Conservation (phyloP, 768 basidiomycete species). For the Dioszegia hungarica region DNA sequence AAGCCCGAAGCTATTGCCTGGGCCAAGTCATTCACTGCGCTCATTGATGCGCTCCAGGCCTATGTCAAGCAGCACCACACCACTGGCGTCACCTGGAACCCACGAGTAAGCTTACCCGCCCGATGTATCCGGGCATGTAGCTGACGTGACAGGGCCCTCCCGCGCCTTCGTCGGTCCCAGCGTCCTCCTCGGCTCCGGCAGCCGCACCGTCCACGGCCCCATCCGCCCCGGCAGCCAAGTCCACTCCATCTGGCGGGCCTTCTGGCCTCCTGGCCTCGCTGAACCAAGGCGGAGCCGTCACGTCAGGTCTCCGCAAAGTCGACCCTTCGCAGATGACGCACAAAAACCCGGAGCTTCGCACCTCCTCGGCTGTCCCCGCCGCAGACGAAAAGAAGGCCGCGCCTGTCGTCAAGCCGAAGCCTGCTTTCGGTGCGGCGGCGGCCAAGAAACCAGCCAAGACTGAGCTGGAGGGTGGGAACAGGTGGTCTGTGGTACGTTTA, state of each 20-base stretch:
- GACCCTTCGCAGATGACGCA: constrained; percentile 97
- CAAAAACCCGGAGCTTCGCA: constrained; percentile 86
- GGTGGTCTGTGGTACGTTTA: constrained; percentile 80
- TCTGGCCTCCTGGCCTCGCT: constrained; percentile 80
- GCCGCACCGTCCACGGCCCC: constrained; percentile 50
- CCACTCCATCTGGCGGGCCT: constrained; percentile 53
- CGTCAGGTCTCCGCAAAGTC: constrained; percentile 85
- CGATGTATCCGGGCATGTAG: not conserved
- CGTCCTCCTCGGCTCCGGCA: constrained; percentile 29
- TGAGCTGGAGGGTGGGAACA: constrained; percentile 73
- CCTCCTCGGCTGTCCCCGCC: constrained; percentile 54
- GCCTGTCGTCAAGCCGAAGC: constrained; percentile 63
- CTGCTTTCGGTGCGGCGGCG: constrained; percentile 54
- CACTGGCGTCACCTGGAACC: constrained; percentile 84
- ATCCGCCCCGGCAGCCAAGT: constrained; percentile 43
- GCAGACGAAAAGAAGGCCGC: constrained; percentile 32
- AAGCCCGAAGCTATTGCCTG: constrained; percentile 83
- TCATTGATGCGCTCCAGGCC: constrained; percentile 72
- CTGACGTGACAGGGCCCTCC: constrained; percentile 32
- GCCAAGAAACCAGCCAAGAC: constrained; percentile 86
- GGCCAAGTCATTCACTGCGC: constrained; percentile 65
- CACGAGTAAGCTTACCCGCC: constrained; percentile 56
- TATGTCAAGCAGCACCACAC: constrained; percentile 82
- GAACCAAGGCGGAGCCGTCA: constrained; percentile 83
- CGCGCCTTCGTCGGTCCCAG: constrained; percentile 47